These are phyloP conservation scores for Phytophthora aleatoria DNA, from an alignment of 352 stramenopile species.

Conservation along the genomic window DNA sequence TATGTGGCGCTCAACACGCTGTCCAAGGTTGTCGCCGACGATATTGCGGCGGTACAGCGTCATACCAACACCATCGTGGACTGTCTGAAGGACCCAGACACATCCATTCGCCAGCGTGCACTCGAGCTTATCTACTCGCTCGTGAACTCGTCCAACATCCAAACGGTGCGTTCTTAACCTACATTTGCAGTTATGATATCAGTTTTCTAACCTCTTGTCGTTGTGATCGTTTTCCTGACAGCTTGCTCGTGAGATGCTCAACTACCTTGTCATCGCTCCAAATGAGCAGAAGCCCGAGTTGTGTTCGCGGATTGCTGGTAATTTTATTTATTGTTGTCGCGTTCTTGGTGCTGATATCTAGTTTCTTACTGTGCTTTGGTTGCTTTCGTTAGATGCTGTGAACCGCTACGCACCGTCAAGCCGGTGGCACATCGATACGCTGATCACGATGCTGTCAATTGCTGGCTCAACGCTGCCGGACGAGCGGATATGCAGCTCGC, in stretches of 20 bases:
- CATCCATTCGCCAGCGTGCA: conserved; percentile 98
- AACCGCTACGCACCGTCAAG: conserved; percentile 84
- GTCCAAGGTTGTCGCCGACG: conserved; percentile 89
- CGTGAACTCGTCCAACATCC: conserved; percentile 97
- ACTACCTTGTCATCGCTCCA: conserved; percentile 98
- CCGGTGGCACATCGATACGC: conserved; percentile 95
- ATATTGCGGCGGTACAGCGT: conserved; percentile 95
- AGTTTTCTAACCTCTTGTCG: background rate
- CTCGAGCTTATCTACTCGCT: conserved; percentile 99
- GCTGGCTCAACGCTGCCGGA: conserved; percentile 92
- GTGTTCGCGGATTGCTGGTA: conserved; percentile 94
- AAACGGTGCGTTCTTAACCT: conserved; percentile 54
- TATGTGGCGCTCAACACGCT: conserved; percentile 99
- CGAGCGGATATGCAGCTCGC: conserved; percentile 93
- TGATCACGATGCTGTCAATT: conserved; percentile 99
- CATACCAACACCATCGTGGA: conserved; percentile 97
- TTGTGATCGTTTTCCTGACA: conserved; percentile 17
- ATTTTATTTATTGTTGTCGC: conserved; percentile 13
- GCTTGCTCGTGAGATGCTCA: conserved; percentile 98
- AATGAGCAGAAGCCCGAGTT: conserved; percentile 95
- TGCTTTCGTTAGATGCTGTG: conserved; percentile 62
- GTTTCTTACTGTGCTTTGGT: conserved; percentile 10
- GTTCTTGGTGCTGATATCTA: background rate
- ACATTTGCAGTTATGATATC: background rate
- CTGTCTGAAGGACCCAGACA: conserved; percentile 97